Conservation (phyloP, 768 basidiomycete genomes). For the Mycena filopes region DNA sequence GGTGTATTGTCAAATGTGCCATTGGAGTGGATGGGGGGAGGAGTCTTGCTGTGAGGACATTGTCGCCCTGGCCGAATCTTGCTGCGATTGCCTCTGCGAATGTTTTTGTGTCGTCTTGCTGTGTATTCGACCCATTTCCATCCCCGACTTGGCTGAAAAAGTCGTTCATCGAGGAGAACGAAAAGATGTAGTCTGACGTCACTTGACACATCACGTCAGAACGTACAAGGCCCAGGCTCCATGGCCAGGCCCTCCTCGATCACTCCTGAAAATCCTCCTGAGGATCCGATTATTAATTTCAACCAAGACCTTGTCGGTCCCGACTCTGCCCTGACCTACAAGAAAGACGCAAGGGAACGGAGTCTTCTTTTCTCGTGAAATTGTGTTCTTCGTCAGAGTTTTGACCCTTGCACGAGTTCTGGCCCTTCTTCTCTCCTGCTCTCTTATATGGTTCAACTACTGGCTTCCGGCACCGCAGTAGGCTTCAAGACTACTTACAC, state of each 20-base stretch:
- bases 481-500: too few relatives aligned
- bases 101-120: slow-evolving; percentile 45
- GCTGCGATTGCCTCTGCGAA: slow-evolving; percentile 68
- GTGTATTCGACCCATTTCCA: slow-evolving; percentile 5
- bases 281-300: too few relatives aligned
- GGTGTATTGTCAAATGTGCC: slow-evolving; percentile 37
- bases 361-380: too few relatives aligned
- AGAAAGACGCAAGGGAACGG: too few relatives aligned
- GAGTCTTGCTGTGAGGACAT: slow-evolving; percentile 51
- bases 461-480: too few relatives aligned
- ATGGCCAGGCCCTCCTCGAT: background rate
- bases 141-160: slow-evolving; percentile 53
- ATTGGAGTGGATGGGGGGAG: slow-evolving; percentile 39
- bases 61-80: slow-evolving; percentile 52
- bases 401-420: too few relatives aligned
- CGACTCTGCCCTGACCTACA: too few relatives aligned
- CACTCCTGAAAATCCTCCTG: too few relatives aligned
- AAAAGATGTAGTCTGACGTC: slow-evolving; percentile 1
- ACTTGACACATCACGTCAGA: background rate
- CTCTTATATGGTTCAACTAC: too few relatives aligned
- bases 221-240: background rate
- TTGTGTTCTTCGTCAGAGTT: too few relatives aligned
- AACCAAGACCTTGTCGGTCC: too few relatives aligned
- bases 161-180: slow-evolving; percentile 37
- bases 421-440: too few relatives aligned